These are phyloP conservation scores for Fusarium liriodendri DNA, from an alignment of 2,329 filamentous ascomycete species.

Conservation along the genomic window DNA sequence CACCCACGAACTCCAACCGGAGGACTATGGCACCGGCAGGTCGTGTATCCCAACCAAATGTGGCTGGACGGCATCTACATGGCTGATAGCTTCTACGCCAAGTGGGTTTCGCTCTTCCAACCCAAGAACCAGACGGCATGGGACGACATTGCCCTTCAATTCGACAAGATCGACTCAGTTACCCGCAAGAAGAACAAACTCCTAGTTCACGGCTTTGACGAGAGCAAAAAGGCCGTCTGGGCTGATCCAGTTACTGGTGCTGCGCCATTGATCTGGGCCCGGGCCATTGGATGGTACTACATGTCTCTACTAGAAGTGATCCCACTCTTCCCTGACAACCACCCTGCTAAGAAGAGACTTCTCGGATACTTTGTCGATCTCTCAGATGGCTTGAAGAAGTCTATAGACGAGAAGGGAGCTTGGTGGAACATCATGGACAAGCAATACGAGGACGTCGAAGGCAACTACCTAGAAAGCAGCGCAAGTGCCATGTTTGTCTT, in stretches of 20 bases:
- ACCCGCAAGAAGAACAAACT: constrained; percentile 54
- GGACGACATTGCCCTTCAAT: constrained; percentile 57
- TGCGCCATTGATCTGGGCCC: constrained; percentile 63
- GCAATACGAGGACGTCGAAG: constrained; percentile 55
- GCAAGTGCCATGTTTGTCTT: constrained; percentile 69
- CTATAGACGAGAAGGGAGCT: constrained; percentile 58
- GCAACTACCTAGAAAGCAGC: constrained; percentile 71
- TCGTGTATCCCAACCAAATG: constrained; percentile 64
- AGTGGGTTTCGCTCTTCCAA: constrained; percentile 52
- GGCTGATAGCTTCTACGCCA: constrained; percentile 57
- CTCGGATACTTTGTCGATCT: constrained; percentile 53
- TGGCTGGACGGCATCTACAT: constrained; percentile 68
- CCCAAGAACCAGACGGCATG: constrained; percentile 52
- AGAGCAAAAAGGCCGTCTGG: constrained; percentile 60
- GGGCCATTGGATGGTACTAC: constrained; percentile 65
- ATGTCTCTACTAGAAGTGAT: constrained; percentile 62
- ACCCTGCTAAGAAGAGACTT: constrained; percentile 50
- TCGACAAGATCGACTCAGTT: constrained; percentile 56
- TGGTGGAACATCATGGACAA: constrained; percentile 70
- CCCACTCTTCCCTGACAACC: constrained; percentile 53
- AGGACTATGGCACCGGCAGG: constrained; percentile 63
- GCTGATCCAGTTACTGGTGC: constrained; percentile 61
- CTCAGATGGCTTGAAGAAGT: constrained; percentile 53
- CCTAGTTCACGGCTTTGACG: constrained; percentile 66
- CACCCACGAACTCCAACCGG: constrained; percentile 61